phyloP scores from a whole-genome alignment of 2,329 filamentous ascomycete genomes.

The Fusarium anthophilum region DNA sequence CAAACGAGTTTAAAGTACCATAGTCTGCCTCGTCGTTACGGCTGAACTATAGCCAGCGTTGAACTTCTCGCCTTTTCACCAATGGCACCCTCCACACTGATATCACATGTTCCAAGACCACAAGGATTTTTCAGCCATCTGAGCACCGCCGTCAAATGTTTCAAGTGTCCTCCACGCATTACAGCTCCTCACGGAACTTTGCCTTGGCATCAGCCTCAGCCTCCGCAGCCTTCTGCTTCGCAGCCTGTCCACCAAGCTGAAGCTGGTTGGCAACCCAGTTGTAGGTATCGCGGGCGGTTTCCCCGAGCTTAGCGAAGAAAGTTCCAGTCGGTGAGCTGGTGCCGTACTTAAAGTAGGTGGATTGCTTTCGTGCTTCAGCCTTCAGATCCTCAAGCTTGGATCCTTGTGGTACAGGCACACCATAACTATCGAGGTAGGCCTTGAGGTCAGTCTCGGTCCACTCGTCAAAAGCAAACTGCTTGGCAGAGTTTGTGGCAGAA shows the following conservation, averaged over 20 bases:
- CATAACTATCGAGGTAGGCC: constrained; percentile 81
- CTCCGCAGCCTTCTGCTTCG: constrained; percentile 58
- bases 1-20: constrained; percentile 12
- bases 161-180: constrained; percentile 28
- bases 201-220: constrained; percentile 45
- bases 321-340: constrained; percentile 73
- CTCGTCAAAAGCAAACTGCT: constrained; percentile 73
- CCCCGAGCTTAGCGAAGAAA: constrained; percentile 70
- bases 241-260: constrained; percentile 57
- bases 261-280: constrained; percentile 63
- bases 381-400: constrained; percentile 75
- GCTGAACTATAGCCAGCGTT: not conserved
- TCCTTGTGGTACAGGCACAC: constrained; percentile 73
- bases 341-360: constrained; percentile 81
- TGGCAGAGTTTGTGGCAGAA: constrained; percentile 71
- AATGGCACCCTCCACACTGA: not conserved
- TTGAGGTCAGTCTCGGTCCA: constrained; percentile 82
- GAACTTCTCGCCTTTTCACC: not conserved
- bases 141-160: not conserved
- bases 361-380: constrained; percentile 75
- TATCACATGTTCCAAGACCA: not conserved
- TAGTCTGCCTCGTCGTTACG: not conserved
- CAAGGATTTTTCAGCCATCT: not conserved
- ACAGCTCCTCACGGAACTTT: constrained; percentile 61
- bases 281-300: constrained; percentile 57